Evolutionary conservation across 2,329 filamentous ascomycete species (phyloP).

Genomic region (Pseudopithomyces chartarum): DNA sequence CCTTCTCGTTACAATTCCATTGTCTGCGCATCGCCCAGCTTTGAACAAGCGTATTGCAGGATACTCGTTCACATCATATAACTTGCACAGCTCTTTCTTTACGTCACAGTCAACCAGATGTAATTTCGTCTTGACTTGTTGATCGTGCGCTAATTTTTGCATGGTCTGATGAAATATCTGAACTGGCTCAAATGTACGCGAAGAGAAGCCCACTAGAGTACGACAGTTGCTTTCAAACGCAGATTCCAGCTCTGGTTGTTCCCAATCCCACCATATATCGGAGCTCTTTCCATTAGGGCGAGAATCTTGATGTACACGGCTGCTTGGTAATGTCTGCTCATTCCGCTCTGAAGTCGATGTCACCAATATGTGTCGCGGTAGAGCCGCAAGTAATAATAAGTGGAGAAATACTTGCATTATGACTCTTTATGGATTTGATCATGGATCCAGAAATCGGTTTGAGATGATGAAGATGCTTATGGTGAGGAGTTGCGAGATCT

Average conservation of each 20-base stretch:
- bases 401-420: too few relatives aligned
- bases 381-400: too few relatives aligned
- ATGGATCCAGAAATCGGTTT: too few relatives aligned
- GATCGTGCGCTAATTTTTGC: conserved; percentile 3
- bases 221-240: conserved; percentile 9
- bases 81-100: conserved; percentile 19
- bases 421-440: too few relatives aligned
- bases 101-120: conserved; percentile 25
- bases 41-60: conserved; percentile 25
- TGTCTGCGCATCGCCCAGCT: neutral
- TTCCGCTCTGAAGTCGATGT: too few relatives aligned
- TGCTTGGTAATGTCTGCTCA: too few relatives aligned
- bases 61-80: conserved; percentile 28
- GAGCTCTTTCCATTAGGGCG: neutral
- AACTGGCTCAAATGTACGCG: conserved; percentile 11
- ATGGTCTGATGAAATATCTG: conserved; percentile 18
- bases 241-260: conserved; percentile 7
- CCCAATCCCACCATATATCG: conserved; percentile 5
- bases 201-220: conserved; percentile 24
- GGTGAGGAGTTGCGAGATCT: too few relatives aligned
- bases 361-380: too few relatives aligned
- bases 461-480: too few relatives aligned
- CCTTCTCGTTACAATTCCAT: conserved; percentile 10
- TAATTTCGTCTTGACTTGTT: conserved; percentile 13
- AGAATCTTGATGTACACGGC: too few relatives aligned